Evolutionary conservation across 2,329 filamentous ascomycete genomes (phyloP), one percentile per base, ranked within the genome.

Genomic region (Sarocladium oryzae): DNA sequence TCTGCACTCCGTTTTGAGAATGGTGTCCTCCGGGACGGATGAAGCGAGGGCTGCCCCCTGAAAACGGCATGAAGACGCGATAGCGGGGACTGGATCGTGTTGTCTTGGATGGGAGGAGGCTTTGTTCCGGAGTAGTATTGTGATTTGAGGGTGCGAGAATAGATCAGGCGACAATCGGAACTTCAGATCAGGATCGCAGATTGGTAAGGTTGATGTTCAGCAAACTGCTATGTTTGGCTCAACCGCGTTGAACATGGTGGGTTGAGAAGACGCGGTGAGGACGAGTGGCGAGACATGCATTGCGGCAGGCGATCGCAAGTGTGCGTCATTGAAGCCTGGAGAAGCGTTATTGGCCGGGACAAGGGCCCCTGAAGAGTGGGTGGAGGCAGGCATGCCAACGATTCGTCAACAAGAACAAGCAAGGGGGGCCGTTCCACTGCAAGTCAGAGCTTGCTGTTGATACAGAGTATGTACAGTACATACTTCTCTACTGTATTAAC

Each of bases 261-360:
- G 28, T 18, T 24, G 28, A 26, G 43, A 7, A 20, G 28, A 8
- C 20, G 26, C 13, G 24, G n/a, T 28, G 26, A 48, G 43, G 43
- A 30, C 11, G 23, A 10, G 43, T 4, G 20, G 18, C 24, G 16
- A 33, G 43, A 48, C 28, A n/a, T 20, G 43, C 21, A 8, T 10
- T 45, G 23, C 40, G 40, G 28, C 40, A 45, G 40, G n/a, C 24
- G 23, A 45, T 45, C 40, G 23, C 40, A 33, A 32, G 15, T 32
- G 24, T 48, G 43, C 43, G 43, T 48, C 43, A 48, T 48, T 33
- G 43, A 30, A 32, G 43, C 43, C 24, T 30, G n/a, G 11, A 33
- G 43, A 20, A 9, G 9, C 8, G 3, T 48, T 30, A 48, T 48
- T 48, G 43, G 43, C 24, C 16, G 24, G 40, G 40, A 20, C 11